phyloP scores from a whole-genome alignment of 306 rosid genomes.

The Hippophae tibetana region DNA sequence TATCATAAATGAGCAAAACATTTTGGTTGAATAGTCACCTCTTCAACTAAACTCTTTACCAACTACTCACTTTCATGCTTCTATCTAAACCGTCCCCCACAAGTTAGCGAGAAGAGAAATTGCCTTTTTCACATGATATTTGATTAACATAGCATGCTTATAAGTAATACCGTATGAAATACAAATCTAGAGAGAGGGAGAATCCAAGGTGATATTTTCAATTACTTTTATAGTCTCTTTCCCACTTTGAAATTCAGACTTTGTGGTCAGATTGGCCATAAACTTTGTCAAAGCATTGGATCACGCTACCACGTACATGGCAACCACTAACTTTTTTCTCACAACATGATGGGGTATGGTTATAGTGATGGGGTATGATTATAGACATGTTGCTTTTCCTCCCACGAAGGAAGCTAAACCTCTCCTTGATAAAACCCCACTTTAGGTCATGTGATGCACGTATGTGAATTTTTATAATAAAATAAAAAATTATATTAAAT shows the following conservation, averaged over 20 bases:
- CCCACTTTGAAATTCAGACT: neutral
- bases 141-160: neutral
- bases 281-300: conserved; percentile 34
- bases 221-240: conserved; percentile 6
- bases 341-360: conserved; percentile 14
- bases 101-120: neutral
- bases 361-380: conserved; percentile 3
- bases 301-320: conserved; percentile 29
- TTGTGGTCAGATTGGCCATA: conserved; percentile 14
- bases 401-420: conserved; percentile 12
- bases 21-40: conserved; percentile 38
- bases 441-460: neutral
- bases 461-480: too few relatives aligned
- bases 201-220: conserved; percentile 34
- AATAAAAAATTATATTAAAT: too few relatives aligned
- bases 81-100: neutral
- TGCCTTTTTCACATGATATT: neutral
- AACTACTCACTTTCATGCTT: conserved; percentile 3
- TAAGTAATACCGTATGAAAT: neutral
- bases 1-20: conserved; percentile 3
- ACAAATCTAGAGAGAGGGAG: conserved; percentile 13
- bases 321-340: conserved; percentile 26
- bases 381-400: conserved; percentile 1
- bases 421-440: conserved; percentile 15
- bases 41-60: conserved; percentile 28